phyloP scores from a whole-genome alignment of 208 protist species.

The Trypanosoma theileri region DNA sequence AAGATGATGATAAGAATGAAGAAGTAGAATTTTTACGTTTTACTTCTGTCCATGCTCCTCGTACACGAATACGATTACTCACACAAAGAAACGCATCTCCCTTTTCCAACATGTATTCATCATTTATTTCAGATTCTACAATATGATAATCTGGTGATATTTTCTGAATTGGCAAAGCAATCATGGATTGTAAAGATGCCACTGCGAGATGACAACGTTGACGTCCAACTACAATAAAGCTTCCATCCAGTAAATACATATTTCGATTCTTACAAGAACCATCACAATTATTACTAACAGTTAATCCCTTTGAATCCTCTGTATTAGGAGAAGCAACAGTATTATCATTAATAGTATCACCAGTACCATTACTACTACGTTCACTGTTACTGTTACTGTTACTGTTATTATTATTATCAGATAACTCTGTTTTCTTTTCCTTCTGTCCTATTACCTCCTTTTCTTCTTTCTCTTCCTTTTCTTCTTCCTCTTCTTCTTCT shows the following conservation, averaged over 20 bases:
- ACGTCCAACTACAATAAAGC: conserved; percentile 4
- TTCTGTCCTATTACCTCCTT: too few relatives aligned
- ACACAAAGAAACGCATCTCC: conserved; percentile 31
- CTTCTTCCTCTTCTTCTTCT: too few relatives aligned
- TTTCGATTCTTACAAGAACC: background rate
- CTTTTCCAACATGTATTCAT: conserved; percentile 19
- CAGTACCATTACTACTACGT: too few relatives aligned
- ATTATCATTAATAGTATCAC: too few relatives aligned
- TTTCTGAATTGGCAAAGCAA: background rate
- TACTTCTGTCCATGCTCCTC: background rate
- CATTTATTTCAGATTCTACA: background rate
- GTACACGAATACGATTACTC: conserved; percentile 13
- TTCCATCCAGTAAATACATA: background rate
- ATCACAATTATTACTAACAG: background rate
- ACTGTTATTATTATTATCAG: background rate
- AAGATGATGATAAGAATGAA: too few relatives aligned
- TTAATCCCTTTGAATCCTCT: background rate
- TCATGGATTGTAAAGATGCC: background rate
- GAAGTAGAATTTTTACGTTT: too few relatives aligned
- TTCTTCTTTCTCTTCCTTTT: too few relatives aligned
- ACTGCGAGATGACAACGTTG: conserved; percentile 2
- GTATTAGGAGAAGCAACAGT: too few relatives aligned
- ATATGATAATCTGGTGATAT: too few relatives aligned
- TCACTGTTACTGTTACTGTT: background rate
- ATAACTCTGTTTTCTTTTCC: too few relatives aligned